These are phyloP conservation scores for Scheffersomyces lignicola DNA, from an alignment of 1,139 yeast genomes.

Conservation along the genomic window DNA sequence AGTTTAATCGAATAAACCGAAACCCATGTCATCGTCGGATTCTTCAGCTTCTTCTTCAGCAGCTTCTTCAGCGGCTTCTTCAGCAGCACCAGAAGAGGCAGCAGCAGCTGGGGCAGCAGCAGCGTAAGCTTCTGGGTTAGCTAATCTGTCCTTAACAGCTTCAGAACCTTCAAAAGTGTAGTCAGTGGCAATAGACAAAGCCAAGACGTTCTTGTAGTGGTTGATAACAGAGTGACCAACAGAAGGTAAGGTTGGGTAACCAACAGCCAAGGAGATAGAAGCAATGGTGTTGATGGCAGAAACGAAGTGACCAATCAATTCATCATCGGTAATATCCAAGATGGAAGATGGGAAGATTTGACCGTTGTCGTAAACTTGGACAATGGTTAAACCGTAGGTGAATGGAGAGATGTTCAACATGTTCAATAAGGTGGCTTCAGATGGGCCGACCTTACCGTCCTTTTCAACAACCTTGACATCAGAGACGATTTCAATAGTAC, in stretches of 20 bases:
- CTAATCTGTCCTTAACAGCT: conserved; percentile 96
- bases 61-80: conserved; percentile 60
- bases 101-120: conserved; percentile 97
- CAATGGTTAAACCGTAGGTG: conserved; percentile 97
- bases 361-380: conserved; percentile 97
- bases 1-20: conserved; percentile 96
- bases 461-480: conserved; percentile 94
- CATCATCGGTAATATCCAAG: conserved; percentile 98
- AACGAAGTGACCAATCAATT: conserved; percentile 88
- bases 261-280: conserved; percentile 93
- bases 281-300: conserved; percentile 93
- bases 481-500: conserved; percentile 98
- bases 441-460: conserved; percentile 93
- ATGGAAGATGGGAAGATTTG: conserved; percentile 95
- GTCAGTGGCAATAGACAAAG: conserved; percentile 97
- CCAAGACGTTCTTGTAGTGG: conserved; percentile 99
- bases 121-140: conserved; percentile 87
- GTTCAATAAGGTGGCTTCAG: conserved; percentile 98
- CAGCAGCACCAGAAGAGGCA: conserved; percentile 75
- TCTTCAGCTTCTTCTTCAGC: conserved; percentile 74
- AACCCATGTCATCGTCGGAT: conserved; percentile 89
- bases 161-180: conserved; percentile 99
- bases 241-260: conserved; percentile 99
- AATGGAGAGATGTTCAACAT: conserved; percentile 99
- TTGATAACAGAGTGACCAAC: conserved; percentile 98